Evolutionary conservation across 108 stramenopile species (phyloP), one percentile per base, ranked within the genome.

Genomic region (Nitzschia sp.): DNA sequence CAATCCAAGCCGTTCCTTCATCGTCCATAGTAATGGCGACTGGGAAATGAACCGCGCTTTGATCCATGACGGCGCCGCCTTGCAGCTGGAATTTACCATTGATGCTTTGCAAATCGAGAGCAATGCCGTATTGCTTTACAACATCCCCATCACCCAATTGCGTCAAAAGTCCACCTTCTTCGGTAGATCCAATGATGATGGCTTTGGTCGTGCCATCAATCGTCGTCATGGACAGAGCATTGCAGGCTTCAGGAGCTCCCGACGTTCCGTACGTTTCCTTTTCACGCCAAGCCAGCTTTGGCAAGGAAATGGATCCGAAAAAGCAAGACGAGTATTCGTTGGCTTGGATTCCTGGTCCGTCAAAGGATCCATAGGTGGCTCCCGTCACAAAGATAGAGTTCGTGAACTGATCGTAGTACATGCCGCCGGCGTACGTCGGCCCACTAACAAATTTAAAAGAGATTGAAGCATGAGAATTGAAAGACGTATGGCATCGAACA

Each of bases 391-490:
- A 76, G 25, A 76, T 48, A 15, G 68, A 21, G 22, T 76, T 58
- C 1, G 68, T 48, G 13, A 48, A 50, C n/a, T n/a, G 1, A 38
- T 76, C 75, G 53, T 76, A 76, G 27, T 23, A 32, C 75, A 76
- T 76, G 1, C 75, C 75, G 3, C 75, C 75, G 9, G 75, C 75
- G 28, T 76, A 76, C 0, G 68, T 59, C 9, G 75, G 68, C 17
- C 55, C 67, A 60, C n/a, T n/a, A n/a, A n/a, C n/a, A n/a, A n/a
- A n/a, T n/a, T n/a, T n/a, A n/a, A n/a, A n/a, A n/a, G n/a, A n/a
- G n/a, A n/a, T n/a, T n/a, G n/a, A n/a, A n/a, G n/a, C n/a, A n/a
- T n/a, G n/a, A n/a, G n/a, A n/a, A n/a, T n/a, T n/a, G n/a, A n/a
- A n/a, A n/a, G n/a, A n/a, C n/a, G n/a, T n/a, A n/a, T n/a, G n/a